These are phyloP conservation scores for Bipolaris bicolor DNA, from an alignment of 2,329 filamentous ascomycete genomes.

Conservation along the genomic window DNA sequence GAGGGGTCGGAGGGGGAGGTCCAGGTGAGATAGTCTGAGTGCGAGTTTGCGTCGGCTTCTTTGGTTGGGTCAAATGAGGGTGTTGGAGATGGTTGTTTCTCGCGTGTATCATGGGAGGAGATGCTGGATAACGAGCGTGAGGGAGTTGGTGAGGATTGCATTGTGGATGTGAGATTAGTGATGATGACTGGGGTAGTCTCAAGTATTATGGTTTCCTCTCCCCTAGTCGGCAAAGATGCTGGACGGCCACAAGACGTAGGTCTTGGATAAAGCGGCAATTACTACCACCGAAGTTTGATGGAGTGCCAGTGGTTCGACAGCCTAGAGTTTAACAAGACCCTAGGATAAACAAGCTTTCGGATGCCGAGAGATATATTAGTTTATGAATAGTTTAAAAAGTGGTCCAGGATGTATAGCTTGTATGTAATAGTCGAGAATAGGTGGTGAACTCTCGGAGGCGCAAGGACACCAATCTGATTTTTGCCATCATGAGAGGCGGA, in stretches of 20 bases:
- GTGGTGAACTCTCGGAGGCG: background rate
- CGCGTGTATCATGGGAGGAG: background rate
- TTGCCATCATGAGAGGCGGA: background rate
- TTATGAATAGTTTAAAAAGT: background rate
- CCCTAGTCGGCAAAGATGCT: too few relatives aligned
- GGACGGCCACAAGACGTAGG: too few relatives aligned
- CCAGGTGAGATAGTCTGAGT: constrained; percentile 25
- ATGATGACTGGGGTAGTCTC: background rate
- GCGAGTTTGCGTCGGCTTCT: background rate
- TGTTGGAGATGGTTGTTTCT: constrained; percentile 3
- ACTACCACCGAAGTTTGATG: too few relatives aligned
- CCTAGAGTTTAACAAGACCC: background rate
- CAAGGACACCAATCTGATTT: background rate
- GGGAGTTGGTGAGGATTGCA: background rate
- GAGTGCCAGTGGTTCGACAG: background rate
- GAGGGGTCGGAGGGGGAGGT: constrained; percentile 29
- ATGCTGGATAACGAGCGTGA: constrained; percentile 1
- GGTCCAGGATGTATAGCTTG: background rate
- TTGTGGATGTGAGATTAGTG: background rate
- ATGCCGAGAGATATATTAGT: background rate
- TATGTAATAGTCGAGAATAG: background rate
- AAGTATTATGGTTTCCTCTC: background rate
- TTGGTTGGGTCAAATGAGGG: background rate
- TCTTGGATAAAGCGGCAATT: background rate
- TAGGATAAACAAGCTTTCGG: background rate